phyloP scores from a whole-genome alignment of 208 protist species.

The Leishmania mexicana region DNA sequence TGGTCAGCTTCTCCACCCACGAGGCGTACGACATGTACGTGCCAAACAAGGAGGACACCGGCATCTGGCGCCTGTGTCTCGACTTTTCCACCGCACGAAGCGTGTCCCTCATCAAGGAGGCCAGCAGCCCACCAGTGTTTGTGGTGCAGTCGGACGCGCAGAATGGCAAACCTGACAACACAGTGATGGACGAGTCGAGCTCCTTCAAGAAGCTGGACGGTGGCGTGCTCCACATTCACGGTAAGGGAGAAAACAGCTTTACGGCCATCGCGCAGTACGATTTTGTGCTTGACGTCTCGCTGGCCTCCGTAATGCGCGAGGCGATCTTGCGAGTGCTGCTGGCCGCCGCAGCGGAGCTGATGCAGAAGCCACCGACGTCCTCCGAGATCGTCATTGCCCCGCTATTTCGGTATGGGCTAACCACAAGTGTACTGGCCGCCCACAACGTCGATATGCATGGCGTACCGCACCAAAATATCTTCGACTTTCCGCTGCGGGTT shows the following conservation, averaged over 20 bases:
- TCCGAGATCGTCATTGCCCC: conserved; percentile 48
- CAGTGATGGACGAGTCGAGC: conserved; percentile 48
- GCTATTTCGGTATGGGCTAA: conserved; percentile 75
- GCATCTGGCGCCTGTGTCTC: conserved; percentile 59
- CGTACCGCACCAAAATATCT: conserved; percentile 18
- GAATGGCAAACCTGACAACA: conserved; percentile 28
- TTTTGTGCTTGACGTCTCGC: conserved; percentile 49
- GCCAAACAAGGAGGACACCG: conserved; percentile 19
- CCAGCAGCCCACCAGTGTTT: conserved; percentile 44
- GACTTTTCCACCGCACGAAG: conserved; percentile 66
- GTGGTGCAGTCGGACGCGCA: conserved; percentile 36
- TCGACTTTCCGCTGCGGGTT: conserved; percentile 54
- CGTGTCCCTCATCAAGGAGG: conserved; percentile 60
- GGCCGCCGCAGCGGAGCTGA: conserved; percentile 42
- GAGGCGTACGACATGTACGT: conserved; percentile 83
- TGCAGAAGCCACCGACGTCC: conserved; percentile 24
- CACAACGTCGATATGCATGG: conserved; percentile 60
- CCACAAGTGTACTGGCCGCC: conserved; percentile 37
- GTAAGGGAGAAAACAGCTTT: conserved; percentile 67
- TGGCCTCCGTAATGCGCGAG: conserved; percentile 52
- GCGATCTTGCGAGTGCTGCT: conserved; percentile 55
- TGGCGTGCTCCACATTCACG: conserved; percentile 65
- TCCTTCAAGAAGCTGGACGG: conserved; percentile 60
- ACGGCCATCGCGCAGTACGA: conserved; percentile 75
- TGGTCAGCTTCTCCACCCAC: conserved; percentile 65